Evolutionary conservation across 1,139 yeast genomes (phyloP), one percentile per base, ranked within the genome.

Genomic region (Candida pseudocylindracea): DNA sequence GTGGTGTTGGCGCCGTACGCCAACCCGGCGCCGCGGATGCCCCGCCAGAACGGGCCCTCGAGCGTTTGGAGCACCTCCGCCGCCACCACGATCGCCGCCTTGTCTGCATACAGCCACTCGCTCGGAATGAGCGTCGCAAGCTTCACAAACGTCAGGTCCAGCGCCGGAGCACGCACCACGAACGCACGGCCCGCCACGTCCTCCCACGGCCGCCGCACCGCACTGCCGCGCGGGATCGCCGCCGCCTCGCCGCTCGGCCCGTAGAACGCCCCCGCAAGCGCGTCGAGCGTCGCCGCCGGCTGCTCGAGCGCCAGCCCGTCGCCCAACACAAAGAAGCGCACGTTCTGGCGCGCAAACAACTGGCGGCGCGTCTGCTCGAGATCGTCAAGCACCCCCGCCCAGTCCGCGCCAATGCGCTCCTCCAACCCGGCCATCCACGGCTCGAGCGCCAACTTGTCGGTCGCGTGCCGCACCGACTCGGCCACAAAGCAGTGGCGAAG

Each of bases 11-110:
- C 91, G 27, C 95, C 95, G 50, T 91, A 91, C 0, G 96, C 96
- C 34, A 81, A 59, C 2, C 99, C 99, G 2, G 85, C 67, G 29
- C 99, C 99, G 52, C 99, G 68, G 29, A 91, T 79, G 33, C 91
- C 93, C 45, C 83, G 67, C 96, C 98, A 88, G 41, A 88, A 74
- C 29, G 98, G 96, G 1, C 99, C 99, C 51, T 91, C 99, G 20
- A 81, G 81, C 26, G 85, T 78, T 41, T 74, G 75, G 37, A 91
- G 57, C 45, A 73, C 78, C 36, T 78, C 85, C 9, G 76, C 63
- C 7, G 88, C 81, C 13, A 88, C 60, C 0, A 74, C 64, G 32
- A 88, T 62, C 25, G 73, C 72, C 34, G 78, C 72, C 29, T 72
- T 57, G 43, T 85, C 95, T 11, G 65, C 63, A 36, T 75, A 63